phyloP scores from a whole-genome alignment of 2,329 filamentous ascomycete species.

The Knufia petricola region DNA sequence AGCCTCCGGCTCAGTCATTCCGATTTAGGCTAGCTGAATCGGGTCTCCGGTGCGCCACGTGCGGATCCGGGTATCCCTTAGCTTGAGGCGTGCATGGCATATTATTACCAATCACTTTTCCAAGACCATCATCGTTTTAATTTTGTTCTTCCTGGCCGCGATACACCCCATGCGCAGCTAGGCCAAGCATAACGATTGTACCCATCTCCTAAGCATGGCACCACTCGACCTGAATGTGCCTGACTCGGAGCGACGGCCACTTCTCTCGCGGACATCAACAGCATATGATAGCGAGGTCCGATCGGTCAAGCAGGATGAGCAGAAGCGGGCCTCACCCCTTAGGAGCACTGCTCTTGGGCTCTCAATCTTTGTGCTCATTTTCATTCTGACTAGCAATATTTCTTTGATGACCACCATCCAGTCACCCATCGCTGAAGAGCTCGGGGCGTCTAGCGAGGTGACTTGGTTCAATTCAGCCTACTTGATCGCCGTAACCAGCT shows the following conservation, averaged over 20 bases:
- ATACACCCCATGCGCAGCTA: too few relatives aligned
- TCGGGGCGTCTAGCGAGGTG: conserved; percentile 61
- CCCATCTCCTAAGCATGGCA: background rate
- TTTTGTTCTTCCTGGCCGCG: too few relatives aligned
- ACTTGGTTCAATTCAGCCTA: conserved; percentile 78
- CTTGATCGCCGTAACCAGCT: conserved; percentile 51
- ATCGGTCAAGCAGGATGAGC: conserved; percentile 6
- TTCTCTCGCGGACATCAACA: conserved; percentile 5
- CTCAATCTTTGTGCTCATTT: conserved; percentile 22
- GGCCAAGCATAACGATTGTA: background rate
- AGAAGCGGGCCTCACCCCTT: background rate
- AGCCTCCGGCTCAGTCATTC: too few relatives aligned
- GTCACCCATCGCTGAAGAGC: conserved; percentile 62
- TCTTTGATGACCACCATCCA: conserved; percentile 75
- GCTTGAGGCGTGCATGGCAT: too few relatives aligned
- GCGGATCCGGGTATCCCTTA: too few relatives aligned
- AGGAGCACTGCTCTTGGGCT: conserved; percentile 16
- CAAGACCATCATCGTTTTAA: too few relatives aligned
- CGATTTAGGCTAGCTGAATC: too few relatives aligned
- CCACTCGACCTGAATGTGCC: background rate
- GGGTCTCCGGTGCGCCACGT: too few relatives aligned
- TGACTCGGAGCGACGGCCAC: background rate
- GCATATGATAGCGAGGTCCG: conserved; percentile 1
- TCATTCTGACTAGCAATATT: conserved; percentile 47
- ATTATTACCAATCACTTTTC: too few relatives aligned